Conservation (phyloP, 2,329 filamentous ascomycete genomes). For the Paecilomyces sp. region DNA sequence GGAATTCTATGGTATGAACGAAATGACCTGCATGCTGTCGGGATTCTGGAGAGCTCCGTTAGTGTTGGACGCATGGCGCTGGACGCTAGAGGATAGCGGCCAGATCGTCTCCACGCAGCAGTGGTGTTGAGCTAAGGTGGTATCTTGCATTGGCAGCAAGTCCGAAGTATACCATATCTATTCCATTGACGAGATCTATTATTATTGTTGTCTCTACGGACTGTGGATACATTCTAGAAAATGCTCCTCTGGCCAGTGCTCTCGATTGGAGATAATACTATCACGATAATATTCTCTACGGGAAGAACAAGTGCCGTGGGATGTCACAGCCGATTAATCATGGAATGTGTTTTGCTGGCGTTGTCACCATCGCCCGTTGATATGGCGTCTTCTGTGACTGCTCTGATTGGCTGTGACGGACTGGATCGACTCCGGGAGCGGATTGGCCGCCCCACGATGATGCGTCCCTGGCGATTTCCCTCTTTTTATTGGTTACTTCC, state of each 20-base stretch:
- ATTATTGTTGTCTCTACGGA: too few species aligned
- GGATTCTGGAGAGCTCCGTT: too few species aligned
- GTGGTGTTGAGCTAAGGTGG: neutral
- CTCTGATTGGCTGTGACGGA: slow-evolving; percentile 15
- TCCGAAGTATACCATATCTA: neutral
- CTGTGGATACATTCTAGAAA: too few species aligned
- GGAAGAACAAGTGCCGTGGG: too few species aligned
- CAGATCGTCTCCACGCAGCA: neutral
- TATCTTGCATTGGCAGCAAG: neutral
- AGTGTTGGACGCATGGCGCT: neutral
- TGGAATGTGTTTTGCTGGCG: slow-evolving; percentile 1
- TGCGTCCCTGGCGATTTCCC: neutral
- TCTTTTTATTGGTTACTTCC: neutral
- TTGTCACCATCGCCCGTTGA: slow-evolving; percentile 23
- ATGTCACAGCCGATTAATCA: too few species aligned
- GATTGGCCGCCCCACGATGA: neutral
- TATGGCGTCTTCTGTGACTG: slow-evolving; percentile 31
- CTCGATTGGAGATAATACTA: too few species aligned
- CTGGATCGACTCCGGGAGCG: slow-evolving; percentile 5
- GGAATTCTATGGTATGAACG: too few species aligned
- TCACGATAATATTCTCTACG: too few species aligned
- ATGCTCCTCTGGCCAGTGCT: too few species aligned
- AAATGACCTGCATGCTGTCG: too few species aligned
- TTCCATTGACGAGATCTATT: neutral
- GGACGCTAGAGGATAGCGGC: neutral